Evolutionary conservation across 345 rosid species (phyloP), one percentile per base, ranked within the genome.

Genomic region (Rhodomyrtus tomentosa): DNA sequence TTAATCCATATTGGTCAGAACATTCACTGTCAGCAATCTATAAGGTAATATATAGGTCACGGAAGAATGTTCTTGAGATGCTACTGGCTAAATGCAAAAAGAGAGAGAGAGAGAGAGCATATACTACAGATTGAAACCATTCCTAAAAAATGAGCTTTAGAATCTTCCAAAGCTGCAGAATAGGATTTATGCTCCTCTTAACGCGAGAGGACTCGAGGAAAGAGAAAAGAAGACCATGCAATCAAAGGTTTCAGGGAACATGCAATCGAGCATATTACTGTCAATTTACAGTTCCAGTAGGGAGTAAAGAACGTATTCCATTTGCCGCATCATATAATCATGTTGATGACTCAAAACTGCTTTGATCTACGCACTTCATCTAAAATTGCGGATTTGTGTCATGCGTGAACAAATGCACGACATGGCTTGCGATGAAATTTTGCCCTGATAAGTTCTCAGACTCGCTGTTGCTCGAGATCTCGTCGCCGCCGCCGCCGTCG

Each of bases 401-500:
- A n/a, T 24, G 1, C 7, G 76, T 0, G 12, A 18, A 68, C 10
- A 13, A 32, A 68, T 21, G 24, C 9, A 36, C 76, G 45, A 18
- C 45, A 36, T 16, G 40, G 45, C 45, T 36, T 68, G 13, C 2
- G 22, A 16, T 32, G 24, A 32, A 36, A 68, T 0, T 32, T 0
- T 18, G 76, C 76, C 9, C 76, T 18, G 45, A 32, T 8, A 68
- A 32, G 45, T 68, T 68, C 76, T 11, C 5, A 11, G 45, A 68
- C 13, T 68, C 24, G 49, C 87, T 90, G 85, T 52, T 84, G 83
- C 76, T 68, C 45, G 91, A 88, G 16, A 83, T 59, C 49, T 86
- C 90, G 9, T 86, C 93, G 73, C 85, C 90, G 8, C 25, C 83
- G 27, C 48, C 73, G 68, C 68, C 84, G 82, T 62, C 86, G 82